Evolutionary conservation across 306 rosid genomes (phyloP).

Genomic region (Dalbergia cochinchinensis): DNA sequence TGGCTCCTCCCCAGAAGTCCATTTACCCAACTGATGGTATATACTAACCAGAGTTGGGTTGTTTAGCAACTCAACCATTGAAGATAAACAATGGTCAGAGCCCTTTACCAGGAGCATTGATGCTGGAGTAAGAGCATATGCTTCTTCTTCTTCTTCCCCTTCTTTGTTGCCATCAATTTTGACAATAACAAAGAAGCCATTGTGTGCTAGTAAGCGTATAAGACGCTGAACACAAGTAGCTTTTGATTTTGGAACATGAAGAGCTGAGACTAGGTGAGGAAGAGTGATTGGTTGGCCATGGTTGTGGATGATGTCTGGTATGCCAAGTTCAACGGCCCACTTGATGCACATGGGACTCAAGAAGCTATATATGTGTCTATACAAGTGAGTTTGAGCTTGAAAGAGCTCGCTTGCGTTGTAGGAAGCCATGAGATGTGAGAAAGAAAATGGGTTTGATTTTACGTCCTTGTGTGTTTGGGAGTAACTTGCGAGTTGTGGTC

Average conservation of each 20-base stretch:
- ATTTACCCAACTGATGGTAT: constrained; percentile 6
- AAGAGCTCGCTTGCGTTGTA: constrained; percentile 1
- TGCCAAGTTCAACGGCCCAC: constrained; percentile 28
- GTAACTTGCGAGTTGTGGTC: not conserved
- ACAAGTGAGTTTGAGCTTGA: constrained; percentile 22
- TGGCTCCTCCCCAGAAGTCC: not conserved
- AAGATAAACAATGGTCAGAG: constrained; percentile 13
- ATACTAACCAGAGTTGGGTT: not conserved
- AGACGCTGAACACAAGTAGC: not conserved
- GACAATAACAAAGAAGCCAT: not conserved
- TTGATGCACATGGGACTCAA: constrained; percentile 33
- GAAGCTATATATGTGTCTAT: constrained; percentile 1
- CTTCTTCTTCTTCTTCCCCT: not conserved
- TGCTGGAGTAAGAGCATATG: constrained; percentile 8
- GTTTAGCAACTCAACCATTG: constrained; percentile 6
- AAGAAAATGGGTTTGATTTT: not conserved
- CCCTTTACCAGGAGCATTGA: constrained; percentile 16
- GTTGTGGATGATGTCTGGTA: constrained; percentile 19
- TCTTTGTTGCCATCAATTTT: not conserved
- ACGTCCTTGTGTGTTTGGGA: not conserved
- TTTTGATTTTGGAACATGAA: not conserved
- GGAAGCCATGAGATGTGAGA: not conserved
- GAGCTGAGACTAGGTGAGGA: not conserved
- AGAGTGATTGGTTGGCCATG: not conserved
- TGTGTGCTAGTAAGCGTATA: not conserved